Percentiles rank a stretch among this genome's conserved stretches.
Evolutionary conservation across 148 eudicot genomes (phyloP).

Genomic region (Chenopodium berlandieri): DNA sequence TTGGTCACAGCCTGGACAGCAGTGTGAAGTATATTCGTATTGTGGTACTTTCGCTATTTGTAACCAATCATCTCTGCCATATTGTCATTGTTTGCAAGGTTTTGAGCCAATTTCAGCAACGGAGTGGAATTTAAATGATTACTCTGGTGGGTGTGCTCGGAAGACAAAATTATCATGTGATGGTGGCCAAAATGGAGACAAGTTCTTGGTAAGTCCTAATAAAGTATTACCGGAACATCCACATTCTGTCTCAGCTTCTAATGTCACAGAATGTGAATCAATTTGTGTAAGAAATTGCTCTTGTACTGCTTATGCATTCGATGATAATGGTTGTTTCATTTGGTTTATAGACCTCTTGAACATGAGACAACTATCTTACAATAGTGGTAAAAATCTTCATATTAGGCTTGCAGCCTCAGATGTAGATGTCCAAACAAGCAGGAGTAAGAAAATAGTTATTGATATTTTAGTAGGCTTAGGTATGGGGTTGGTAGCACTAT

Average conservation of each 20-base stretch:
- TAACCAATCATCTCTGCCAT: slow-evolving; percentile 28
- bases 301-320: slow-evolving; percentile 51
- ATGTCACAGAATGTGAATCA: slow-evolving; percentile 32
- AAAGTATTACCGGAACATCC: slow-evolving; percentile 36
- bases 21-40: slow-evolving; percentile 45
- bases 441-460: slow-evolving; percentile 21
- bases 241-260: slow-evolving; percentile 20
- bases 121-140: slow-evolving; percentile 43
- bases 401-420: slow-evolving; percentile 36
- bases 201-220: slow-evolving; percentile 22
- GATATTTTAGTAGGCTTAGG: slow-evolving; percentile 20
- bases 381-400: slow-evolving; percentile 32
- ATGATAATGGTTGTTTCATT: slow-evolving; percentile 32
- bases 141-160: slow-evolving; percentile 48
- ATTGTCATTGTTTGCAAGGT: slow-evolving; percentile 43
- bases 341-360: slow-evolving; percentile 42
- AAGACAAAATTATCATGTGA: slow-evolving; percentile 31
- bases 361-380: slow-evolving; percentile 37
- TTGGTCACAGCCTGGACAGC: slow-evolving; percentile 54
- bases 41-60: slow-evolving; percentile 51
- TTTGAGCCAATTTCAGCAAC: slow-evolving; percentile 20
- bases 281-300: slow-evolving; percentile 42
- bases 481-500: slow-evolving; percentile 11
- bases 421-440: slow-evolving; percentile 30
- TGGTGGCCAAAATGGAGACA: slow-evolving; percentile 24